Evolutionary conservation across 441 rosid genomes (phyloP), one percentile per base, ranked within the genome.

Genomic region (Pelargonium fulgidum): DNA sequence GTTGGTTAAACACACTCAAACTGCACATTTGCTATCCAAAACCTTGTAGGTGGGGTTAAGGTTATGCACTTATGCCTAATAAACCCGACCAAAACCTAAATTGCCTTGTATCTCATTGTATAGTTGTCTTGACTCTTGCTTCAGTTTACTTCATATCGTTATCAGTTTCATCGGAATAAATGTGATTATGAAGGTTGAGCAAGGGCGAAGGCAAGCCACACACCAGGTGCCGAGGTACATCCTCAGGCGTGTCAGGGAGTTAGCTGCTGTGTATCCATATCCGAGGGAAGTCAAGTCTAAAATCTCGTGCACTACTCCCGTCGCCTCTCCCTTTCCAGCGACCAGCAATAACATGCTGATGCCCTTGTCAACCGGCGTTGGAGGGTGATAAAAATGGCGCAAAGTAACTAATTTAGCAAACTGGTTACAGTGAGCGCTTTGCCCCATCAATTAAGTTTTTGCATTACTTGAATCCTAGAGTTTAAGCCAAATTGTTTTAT

Each of bases 221-320:
- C 62, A 56, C 20, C 62, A 56, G 26, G 62, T 56, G 26, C 62
- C 62, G 16, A 56, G 20, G 26, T 17, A 56, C 62, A 56, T 56
- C 17, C 20, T 56, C 62, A 8, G 29, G 9, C 62, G 62, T 19
- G 62, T 56, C 12, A 56, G 62, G 26, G 62, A 56, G 19, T 56
- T 56, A 56, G 62, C 62, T 56, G 62, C 62, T 56, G 62, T 17
- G 13, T 56, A 56, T 56, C 62, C 62, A 56, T 56, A 56, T 56
- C 62, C 62, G 4, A 56, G n/a, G 26, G 62, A 56, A 19, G 29
- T 11, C 62, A 56, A 56, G 29, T 19, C 62, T 19, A 56, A 56
- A 56, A 11, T 19, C 62, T 56, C 8, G 62, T 56, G 62, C 62
- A 17, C 62, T 56, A 19, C 62, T 4, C 62, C 62, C 10, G 12